Percentiles rank a stretch among this genome's conserved stretches.
Evolutionary conservation across 768 basidiomycete species (phyloP).

Genomic region (Tulasnella sp.): DNA sequence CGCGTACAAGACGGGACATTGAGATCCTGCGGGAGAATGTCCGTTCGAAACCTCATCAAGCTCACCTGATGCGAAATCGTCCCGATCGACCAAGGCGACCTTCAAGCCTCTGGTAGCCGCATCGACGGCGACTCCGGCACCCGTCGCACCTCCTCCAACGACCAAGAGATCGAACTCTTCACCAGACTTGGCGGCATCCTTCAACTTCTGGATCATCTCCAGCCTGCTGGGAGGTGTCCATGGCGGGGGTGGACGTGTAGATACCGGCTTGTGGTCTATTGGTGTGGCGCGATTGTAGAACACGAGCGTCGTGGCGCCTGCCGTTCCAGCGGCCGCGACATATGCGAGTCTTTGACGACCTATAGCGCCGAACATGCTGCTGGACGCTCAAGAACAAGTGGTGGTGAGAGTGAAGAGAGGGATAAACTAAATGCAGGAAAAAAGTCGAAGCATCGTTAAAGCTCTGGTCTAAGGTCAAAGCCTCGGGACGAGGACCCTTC

Average conservation of each 20-base stretch:
- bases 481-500: no score
- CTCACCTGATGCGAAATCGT: constrained; percentile 82
- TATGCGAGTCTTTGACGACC: constrained; percentile 3
- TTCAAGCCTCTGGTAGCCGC: constrained; percentile 84
- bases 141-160: constrained; percentile 92
- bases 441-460: no score
- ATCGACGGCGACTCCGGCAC: constrained; percentile 92
- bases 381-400: neutral
- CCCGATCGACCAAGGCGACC: constrained; percentile 86
- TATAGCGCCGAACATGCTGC: constrained; percentile 5
- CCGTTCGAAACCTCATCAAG: constrained; percentile 10
- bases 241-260: constrained; percentile 14
- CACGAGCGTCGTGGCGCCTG: neutral
- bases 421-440: neutral
- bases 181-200: constrained; percentile 25
- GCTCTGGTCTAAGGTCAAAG: no score
- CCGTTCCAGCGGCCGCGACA: constrained; percentile 3
- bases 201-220: constrained; percentile 14
- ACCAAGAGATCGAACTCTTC: constrained; percentile 69
- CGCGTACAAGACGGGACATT: neutral
- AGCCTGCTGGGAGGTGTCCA: constrained; percentile 15
- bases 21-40: neutral
- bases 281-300: constrained; percentile 4
- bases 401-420: neutral
- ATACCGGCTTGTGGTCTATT: constrained; percentile 13